phyloP scores from a whole-genome alignment of 495 filamentous ascomycete genomes.

The Hypoxylon fragiforme region DNA sequence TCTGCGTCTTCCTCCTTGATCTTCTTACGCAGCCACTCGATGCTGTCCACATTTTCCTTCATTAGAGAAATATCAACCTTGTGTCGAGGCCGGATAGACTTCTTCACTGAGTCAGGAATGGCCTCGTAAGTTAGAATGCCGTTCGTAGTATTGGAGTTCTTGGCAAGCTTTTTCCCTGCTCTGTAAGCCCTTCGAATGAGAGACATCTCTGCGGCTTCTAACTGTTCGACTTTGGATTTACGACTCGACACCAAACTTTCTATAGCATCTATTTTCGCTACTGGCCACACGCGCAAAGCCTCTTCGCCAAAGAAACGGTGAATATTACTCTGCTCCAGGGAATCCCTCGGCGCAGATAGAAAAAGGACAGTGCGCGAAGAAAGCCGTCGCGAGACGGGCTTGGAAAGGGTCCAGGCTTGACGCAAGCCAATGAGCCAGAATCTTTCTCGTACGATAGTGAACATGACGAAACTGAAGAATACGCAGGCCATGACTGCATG shows the following conservation, averaged over 20 bases:
- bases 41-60: slow-evolving; percentile 70
- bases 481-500: slow-evolving; percentile 62
- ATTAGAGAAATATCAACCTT: slow-evolving; percentile 58
- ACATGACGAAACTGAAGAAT: slow-evolving; percentile 74
- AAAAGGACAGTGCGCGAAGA: slow-evolving; percentile 73
- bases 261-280: slow-evolving; percentile 58
- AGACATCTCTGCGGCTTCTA: slow-evolving; percentile 68
- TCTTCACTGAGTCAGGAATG: slow-evolving; percentile 52
- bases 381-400: slow-evolving; percentile 64
- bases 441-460: slow-evolving; percentile 66
- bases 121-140: slow-evolving; percentile 54
- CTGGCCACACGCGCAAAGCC: slow-evolving; percentile 65
- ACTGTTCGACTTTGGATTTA: slow-evolving; percentile 59
- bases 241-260: slow-evolving; percentile 60
- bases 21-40: slow-evolving; percentile 78
- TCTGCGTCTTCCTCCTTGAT: slow-evolving; percentile 73
- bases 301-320: slow-evolving; percentile 63
- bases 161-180: slow-evolving; percentile 52
- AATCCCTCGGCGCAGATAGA: slow-evolving; percentile 65
- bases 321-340: slow-evolving; percentile 59
- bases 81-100: slow-evolving; percentile 57
- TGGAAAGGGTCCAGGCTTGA: slow-evolving; percentile 72
- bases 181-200: slow-evolving; percentile 64
- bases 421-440: slow-evolving; percentile 70
- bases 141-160: slow-evolving; percentile 51